Percentiles rank a stretch among this genome's conserved stretches.
phyloP scores from a whole-genome alignment of 495 filamentous ascomycete species.

The Aspergillus biplanus region DNA sequence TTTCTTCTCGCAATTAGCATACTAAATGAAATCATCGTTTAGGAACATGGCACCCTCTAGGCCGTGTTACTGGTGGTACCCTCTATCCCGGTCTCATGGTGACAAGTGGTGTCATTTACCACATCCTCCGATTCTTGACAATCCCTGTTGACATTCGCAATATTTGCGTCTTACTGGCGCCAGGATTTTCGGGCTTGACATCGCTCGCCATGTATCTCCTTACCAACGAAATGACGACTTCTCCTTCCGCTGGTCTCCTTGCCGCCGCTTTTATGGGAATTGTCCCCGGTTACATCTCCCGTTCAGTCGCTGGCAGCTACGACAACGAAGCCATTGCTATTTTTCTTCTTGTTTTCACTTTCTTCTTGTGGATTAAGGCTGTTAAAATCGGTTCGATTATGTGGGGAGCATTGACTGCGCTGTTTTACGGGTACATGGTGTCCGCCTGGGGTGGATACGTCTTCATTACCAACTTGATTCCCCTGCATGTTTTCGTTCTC shows the following conservation, averaged over 20 bases:
- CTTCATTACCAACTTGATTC: conserved; percentile 98
- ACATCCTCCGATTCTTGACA: conserved; percentile 86
- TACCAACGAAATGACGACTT: conserved; percentile 92
- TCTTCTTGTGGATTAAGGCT: conserved; percentile 98
- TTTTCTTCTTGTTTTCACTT: conserved; percentile 97
- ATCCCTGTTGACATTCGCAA: conserved; percentile 98
- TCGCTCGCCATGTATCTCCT: conserved; percentile 93
- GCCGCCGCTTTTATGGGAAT: conserved; percentile 98
- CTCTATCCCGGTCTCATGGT: conserved; percentile 99
- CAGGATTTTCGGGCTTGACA: conserved; percentile 93
- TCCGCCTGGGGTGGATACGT: conserved; percentile 99
- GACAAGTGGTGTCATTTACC: conserved; percentile 96
- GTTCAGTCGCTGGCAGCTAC: conserved; percentile 97
- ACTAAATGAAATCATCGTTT: conserved; percentile 26
- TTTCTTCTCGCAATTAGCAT: conserved; percentile 14
- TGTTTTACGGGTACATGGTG: conserved; percentile 99
- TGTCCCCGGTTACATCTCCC: conserved; percentile 93
- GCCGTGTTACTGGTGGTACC: conserved; percentile 97
- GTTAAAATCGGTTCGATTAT: conserved; percentile 93
- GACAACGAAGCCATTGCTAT: conserved; percentile 99
- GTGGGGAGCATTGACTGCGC: conserved; percentile 91
- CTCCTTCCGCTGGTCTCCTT: conserved; percentile 90
- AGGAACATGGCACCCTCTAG: conserved; percentile 99
- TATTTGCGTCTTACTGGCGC: conserved; percentile 95
- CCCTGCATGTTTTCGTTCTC: conserved; percentile 93